Percentiles rank a stretch among this genome's conserved stretches.
Evolutionary conservation across 2,329 filamentous ascomycete species (phyloP).

Genomic region (Phaeosphaeria sp.): DNA sequence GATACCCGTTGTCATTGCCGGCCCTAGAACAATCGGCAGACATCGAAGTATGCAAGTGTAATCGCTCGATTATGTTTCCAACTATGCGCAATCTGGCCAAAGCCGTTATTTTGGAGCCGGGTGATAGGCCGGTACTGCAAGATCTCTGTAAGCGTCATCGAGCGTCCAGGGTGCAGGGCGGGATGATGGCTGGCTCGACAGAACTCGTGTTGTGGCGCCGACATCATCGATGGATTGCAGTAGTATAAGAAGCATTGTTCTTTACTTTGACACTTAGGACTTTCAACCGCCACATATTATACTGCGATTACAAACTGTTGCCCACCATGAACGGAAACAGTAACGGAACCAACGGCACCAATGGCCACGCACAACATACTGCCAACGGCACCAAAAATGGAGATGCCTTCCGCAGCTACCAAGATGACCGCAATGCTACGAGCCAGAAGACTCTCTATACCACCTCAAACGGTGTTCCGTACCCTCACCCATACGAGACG

Average conservation of each 20-base stretch:
- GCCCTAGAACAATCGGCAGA: conserved; percentile 4
- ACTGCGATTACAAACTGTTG: not conserved
- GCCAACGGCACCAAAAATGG: not conserved
- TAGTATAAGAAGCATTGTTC: conserved; percentile 2
- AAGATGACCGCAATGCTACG: conserved; percentile 53
- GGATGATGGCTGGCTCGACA: conserved; percentile 17
- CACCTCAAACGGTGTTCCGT: conserved; percentile 63
- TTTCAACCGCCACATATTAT: not conserved
- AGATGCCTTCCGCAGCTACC: conserved; percentile 49
- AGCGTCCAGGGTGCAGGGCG: conserved; percentile 4
- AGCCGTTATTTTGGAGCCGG: conserved; percentile 1
- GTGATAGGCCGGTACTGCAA: conserved; percentile 8
- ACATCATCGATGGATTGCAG: conserved; percentile 1
- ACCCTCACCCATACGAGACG: conserved; percentile 65
- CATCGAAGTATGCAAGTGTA: conserved; percentile 18
- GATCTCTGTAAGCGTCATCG: conserved; percentile 28
- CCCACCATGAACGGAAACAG: conserved; percentile 8
- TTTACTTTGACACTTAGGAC: not conserved
- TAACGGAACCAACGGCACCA: not conserved
- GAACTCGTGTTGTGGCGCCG: not conserved
- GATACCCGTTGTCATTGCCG: conserved; percentile 12
- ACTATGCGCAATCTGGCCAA: conserved; percentile 13
- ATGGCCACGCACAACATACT: not conserved
- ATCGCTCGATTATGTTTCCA: conserved; percentile 13
- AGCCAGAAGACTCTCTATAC: conserved; percentile 60